Conservation (phyloP, 805 yeast species). For the Ogataea ganodermae region DNA sequence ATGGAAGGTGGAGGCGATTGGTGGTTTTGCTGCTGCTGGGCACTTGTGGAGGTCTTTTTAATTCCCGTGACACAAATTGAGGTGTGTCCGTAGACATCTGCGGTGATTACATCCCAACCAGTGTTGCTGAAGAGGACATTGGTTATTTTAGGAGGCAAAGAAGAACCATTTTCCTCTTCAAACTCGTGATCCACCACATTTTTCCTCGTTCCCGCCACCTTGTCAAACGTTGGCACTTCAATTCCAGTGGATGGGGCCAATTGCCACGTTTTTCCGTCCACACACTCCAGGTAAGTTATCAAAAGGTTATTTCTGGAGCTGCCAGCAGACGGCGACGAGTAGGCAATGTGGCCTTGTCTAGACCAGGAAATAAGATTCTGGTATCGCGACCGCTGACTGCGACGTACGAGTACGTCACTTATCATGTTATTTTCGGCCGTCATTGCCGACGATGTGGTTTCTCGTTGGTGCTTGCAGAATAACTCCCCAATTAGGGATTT, state of each 20-base stretch:
- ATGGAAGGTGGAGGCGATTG: conserved; percentile 26
- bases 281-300: conserved; percentile 69
- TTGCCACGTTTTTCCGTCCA: conserved; percentile 79
- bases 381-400: conserved; percentile 22
- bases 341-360: conserved; percentile 81
- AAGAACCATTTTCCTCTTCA: conserved; percentile 29
- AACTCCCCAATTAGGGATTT: not conserved
- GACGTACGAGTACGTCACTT: conserved; percentile 28
- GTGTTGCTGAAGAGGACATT: conserved; percentile 72
- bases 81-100: conserved; percentile 71
- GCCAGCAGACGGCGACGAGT: conserved; percentile 41
- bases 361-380: conserved; percentile 64
- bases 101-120: conserved; percentile 79
- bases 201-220: conserved; percentile 19
- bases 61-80: conserved; percentile 58
- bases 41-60: conserved; percentile 29
- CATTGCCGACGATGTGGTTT: conserved; percentile 6
- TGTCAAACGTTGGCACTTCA: conserved; percentile 20
- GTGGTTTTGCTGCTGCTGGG: not conserved
- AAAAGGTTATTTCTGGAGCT: conserved; percentile 42
- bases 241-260: conserved; percentile 57
- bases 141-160: conserved; percentile 25
- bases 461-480: not conserved
- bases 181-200: conserved; percentile 18
- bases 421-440: conserved; percentile 11